Evolutionary conservation across 2,329 filamentous ascomycete species (phyloP).

Genomic region (Bipolaris cookei): DNA sequence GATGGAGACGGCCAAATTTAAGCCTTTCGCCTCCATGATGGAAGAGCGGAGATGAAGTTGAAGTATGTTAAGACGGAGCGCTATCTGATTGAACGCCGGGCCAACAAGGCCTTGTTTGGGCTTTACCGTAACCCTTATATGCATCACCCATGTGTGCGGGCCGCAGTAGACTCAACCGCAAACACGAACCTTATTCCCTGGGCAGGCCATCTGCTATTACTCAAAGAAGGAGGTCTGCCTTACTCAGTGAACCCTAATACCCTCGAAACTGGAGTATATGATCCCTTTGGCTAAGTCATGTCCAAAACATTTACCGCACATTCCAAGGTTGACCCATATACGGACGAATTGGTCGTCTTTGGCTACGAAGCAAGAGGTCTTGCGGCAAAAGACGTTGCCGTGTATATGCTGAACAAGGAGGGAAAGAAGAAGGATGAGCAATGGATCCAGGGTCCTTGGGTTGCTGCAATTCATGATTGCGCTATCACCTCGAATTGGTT

Average conservation of each 20-base stretch:
- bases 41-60: not conserved
- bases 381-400: not conserved
- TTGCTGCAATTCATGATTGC: not conserved
- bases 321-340: not conserved
- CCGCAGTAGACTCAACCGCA: not conserved
- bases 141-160: not conserved
- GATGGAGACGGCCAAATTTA: not conserved
- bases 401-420: not conserved
- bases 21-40: not conserved
- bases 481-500: not conserved
- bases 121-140: not conserved
- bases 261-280: not conserved
- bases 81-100: not conserved
- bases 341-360: not conserved
- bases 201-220: not conserved
- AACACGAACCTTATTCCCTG: not conserved
- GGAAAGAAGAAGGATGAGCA: not conserved
- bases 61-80: not conserved
- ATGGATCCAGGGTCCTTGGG: not conserved
- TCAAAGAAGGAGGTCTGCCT: not conserved
- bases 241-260: not conserved
- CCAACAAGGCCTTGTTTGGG: not conserved
- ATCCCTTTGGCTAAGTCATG: not conserved
- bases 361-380: constrained; percentile 43
- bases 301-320: not conserved